Evolutionary conservation across 441 rosid genomes (phyloP), one percentile per base, ranked within the genome.

Genomic region (Theobroma grandiflorum): DNA sequence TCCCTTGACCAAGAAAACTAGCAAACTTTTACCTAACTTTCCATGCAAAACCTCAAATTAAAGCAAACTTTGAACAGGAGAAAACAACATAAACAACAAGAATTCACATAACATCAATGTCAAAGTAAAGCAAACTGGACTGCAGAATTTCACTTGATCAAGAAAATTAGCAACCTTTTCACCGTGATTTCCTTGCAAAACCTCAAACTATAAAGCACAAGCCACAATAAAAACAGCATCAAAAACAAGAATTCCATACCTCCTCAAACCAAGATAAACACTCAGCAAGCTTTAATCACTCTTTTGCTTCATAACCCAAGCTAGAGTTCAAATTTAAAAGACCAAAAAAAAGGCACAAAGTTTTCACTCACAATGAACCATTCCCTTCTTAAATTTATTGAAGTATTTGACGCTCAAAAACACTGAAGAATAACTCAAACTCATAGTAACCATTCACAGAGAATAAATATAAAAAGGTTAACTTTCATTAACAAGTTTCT

Each of bases 301-400:
- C 49, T 20, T 73, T 37, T 11, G 14, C 6, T 37, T 73, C 65
- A 55, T 55, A 73, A 55, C 11, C 35, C n/a, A 20, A 20, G 10
- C 45, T 55, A 55, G 65, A 73, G 65, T 50, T 55, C 64, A 20
- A 45, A 55, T 73, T 57, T 73, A 55, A 38, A 26, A 73, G 76
- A 38, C 65, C 50, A 38, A 38, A 73, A 73, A 55, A 26, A 26
- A 26, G 1, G 8, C 6, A 5, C 50, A 55, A 38, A 12, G 33
- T n/a, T 37, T 52, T 16, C 72, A 42, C 52, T 42, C 15, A 66
- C 20, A 66, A n/a, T 18, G 11, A 40, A 20, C 33, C 71, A 66
- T 37, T 64, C 58, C 22, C 40, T 26, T 43, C 37, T 68, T 20
- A 43, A 68, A 42, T 68, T 68, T 49, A 15, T 49, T 26, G 15